Evolutionary conservation across 257 asterid genomes (phyloP).

Genomic region (Solanum phureja): DNA sequence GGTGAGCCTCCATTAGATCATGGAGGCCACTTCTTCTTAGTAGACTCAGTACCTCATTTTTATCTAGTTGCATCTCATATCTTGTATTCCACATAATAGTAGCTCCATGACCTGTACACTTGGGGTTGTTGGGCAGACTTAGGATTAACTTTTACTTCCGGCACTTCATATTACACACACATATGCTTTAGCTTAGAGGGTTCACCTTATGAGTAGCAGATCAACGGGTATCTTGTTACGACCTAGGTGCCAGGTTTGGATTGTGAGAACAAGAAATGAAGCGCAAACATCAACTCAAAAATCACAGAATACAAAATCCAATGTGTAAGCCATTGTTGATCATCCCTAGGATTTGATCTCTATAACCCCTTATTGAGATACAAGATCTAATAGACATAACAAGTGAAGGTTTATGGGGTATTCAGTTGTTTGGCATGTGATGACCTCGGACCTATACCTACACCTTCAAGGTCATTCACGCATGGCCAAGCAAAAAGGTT

Average conservation of each 20-base stretch:
- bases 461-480: not conserved
- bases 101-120: not conserved
- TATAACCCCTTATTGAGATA: not conserved
- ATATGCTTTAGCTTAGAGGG: not conserved
- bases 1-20: too few relatives aligned
- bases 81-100: too few relatives aligned
- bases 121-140: not conserved
- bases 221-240: not conserved
- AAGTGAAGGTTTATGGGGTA: not conserved
- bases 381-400: too few relatives aligned
- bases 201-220: not conserved
- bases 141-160: not conserved
- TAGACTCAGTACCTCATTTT: too few relatives aligned
- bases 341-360: conserved; percentile 80
- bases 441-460: not conserved
- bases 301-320: conserved; percentile 92
- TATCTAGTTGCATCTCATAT: too few relatives aligned
- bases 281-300: conserved; percentile 32
- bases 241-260: not conserved
- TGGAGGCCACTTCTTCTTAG: too few relatives aligned
- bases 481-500: not conserved
- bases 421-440: not conserved
- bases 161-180: too few relatives aligned
- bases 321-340: conserved; percentile 48
- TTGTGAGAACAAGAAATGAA: not conserved